Evolutionary conservation across 768 basidiomycete genomes (phyloP).

Genomic region (Pleurotus djamor): DNA sequence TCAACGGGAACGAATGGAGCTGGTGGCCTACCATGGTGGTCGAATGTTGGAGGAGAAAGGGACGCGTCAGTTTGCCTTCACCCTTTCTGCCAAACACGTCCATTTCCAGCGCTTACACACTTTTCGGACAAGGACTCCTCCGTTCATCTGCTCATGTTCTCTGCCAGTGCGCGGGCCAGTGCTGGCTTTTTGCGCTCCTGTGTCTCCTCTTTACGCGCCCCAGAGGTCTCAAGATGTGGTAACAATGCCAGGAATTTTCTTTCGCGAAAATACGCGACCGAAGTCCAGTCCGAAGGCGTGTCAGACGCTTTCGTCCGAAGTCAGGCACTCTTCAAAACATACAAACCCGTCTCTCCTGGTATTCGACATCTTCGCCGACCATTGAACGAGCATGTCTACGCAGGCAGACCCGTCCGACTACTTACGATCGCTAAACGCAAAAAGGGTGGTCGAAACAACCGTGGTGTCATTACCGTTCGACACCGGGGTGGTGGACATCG

Average conservation of each 20-base stretch:
- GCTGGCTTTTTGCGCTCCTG: conserved; percentile 1
- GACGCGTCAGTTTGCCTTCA: conserved; percentile 6
- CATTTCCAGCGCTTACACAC: not conserved
- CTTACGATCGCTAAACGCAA: conserved; percentile 82
- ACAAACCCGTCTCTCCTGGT: conserved; percentile 85
- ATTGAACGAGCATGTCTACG: conserved; percentile 77
- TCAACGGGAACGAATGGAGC: not conserved
- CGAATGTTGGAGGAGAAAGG: not conserved
- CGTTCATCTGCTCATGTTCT: not conserved
- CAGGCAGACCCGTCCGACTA: conserved; percentile 78
- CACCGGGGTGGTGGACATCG: conserved; percentile 91
- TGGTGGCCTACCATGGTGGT: conserved; percentile 8
- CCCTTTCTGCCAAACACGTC: conserved; percentile 1
- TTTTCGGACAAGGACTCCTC: not conserved
- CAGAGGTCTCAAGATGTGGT: not conserved
- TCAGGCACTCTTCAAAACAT: conserved; percentile 74
- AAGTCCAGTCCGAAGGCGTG: conserved; percentile 10
- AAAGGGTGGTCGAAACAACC: conserved; percentile 82
- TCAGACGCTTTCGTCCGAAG: conserved; percentile 45
- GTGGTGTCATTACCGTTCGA: conserved; percentile 85
- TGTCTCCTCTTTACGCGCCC: not conserved
- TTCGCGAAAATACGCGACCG: conserved; percentile 33
- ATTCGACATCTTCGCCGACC: conserved; percentile 87
- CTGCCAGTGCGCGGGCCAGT: not conserved
- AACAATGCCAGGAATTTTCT: conserved; percentile 1